Conservation (phyloP, 305 asterid genomes). For the Solanum hybrid region DNA sequence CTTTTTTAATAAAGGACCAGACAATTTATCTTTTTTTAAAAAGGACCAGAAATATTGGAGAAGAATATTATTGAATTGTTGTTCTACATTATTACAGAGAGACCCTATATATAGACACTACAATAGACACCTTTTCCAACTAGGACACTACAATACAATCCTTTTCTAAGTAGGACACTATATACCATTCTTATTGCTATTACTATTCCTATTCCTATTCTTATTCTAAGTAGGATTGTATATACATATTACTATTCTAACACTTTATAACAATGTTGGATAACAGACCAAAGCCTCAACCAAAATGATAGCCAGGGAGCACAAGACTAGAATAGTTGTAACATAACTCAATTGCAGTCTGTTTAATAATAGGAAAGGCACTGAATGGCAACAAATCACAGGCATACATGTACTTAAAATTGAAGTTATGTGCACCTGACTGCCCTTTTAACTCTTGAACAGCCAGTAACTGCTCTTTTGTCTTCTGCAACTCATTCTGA, state of each 20-base stretch:
- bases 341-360: not conserved
- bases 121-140: too few species aligned
- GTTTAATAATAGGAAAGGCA: not conserved
- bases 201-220: too few species aligned
- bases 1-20: not conserved
- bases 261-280: not conserved
- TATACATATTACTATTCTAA: too few species aligned
- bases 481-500: conserved; percentile 85
- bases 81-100: too few species aligned
- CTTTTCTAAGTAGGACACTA: too few species aligned
- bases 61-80: too few species aligned
- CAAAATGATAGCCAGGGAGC: conserved; percentile 3
- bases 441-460: conserved; percentile 89
- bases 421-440: conserved; percentile 42
- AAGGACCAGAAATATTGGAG: too few species aligned
- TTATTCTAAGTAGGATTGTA: too few species aligned
- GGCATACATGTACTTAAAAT: not conserved
- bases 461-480: conserved; percentile 85
- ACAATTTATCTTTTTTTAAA: not conserved
- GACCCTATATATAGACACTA: too few species aligned
- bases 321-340: not conserved
- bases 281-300: not conserved
- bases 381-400: not conserved
- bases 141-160: too few species aligned
- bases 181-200: too few species aligned